Base-by-base conservation (phyloP, 495 filamentous ascomycete genomes). In the Neurospora tetraspora region DNA sequence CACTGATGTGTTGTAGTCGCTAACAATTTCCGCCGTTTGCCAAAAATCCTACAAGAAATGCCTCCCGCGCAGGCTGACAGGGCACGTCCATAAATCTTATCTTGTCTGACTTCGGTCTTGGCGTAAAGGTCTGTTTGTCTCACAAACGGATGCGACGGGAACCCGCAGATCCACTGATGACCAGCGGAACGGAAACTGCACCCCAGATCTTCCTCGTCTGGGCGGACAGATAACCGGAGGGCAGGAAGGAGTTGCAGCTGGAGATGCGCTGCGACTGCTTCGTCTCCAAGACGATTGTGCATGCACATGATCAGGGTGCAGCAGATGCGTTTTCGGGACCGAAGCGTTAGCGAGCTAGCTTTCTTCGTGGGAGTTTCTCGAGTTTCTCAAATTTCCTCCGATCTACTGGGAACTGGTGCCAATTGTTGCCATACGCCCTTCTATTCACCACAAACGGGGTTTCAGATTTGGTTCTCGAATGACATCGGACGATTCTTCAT, bases 41-140 rank as follows among this genome's bases (percentile, higher is more conserved):
- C 20, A 53, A 53, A 10, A 27, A 0, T 1, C 0, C n/a, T 53
- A 53, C 45, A 53, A 5, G 10, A 27, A 53, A 53, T 23, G 11
- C 0, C 0, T 5, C 4, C 8, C 2, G 20, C 3, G 18, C 2
- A 1, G 0, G 42, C 16, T 27, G 0, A 53, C 0, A n/a, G 3
- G 20, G 10, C 45, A 11, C 7, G 10, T 45, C 42, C 2, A 4
- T 7, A 27, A 12, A 23, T 27, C 0, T 5, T 27, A 23, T 53
- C 9, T 53, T 53, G 45, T 53, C 0, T 2, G 20, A 0, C 0
- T 12, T 0, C 4, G n/a, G 45, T 53, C 45, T 53, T 53, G 45
- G 45, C 45, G 2, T 9, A 4, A 12, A 11, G 20, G 4, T 23
- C 7, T 45, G 42, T 45, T 45, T n/a, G 31, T 31, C 31, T 31